Conservation (phyloP, 2,329 filamentous ascomycete genomes). For the Coniochaeta ligniaria region DNA sequence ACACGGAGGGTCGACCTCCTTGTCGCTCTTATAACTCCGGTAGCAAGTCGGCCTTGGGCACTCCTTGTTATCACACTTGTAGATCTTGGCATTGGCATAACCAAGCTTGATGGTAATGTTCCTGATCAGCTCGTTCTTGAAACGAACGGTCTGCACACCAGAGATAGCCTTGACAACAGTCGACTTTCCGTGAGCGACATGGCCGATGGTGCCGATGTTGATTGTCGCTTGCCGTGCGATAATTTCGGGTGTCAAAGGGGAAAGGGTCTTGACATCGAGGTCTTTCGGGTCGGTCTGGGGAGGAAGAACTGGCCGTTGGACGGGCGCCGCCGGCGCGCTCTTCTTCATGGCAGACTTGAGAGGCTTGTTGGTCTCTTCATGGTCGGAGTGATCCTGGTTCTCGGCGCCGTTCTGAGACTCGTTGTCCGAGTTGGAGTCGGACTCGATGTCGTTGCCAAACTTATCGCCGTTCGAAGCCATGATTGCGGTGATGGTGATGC, state of each 20-base stretch:
- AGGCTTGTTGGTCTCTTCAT: conserved; percentile 54
- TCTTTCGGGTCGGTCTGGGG: conserved; percentile 90
- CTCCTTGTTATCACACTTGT: conserved; percentile 89
- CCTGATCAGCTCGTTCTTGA: conserved; percentile 98
- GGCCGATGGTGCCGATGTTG: conserved; percentile 97
- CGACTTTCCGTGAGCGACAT: conserved; percentile 98
- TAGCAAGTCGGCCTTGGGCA: conserved; percentile 95
- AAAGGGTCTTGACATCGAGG: conserved; percentile 73
- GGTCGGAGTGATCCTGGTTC: conserved; percentile 45
- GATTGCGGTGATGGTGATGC: conserved; percentile 14
- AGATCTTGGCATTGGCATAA: conserved; percentile 99
- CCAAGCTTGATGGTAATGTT: conserved; percentile 99
- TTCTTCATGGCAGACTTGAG: conserved; percentile 87
- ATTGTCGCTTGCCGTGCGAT: conserved; percentile 97
- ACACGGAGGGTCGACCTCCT: conserved; percentile 94
- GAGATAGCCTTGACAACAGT: conserved; percentile 99
- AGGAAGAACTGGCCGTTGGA: conserved; percentile 51
- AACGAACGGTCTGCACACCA: conserved; percentile 95
- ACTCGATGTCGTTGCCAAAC: conserved; percentile 66
- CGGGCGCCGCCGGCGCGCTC: conserved; percentile 49
- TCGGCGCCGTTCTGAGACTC: conserved; percentile 52
- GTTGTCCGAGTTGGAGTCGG: conserved; percentile 56
- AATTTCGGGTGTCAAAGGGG: conserved; percentile 88
- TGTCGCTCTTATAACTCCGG: conserved; percentile 96
- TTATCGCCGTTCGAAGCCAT: conserved; percentile 57